Evolutionary conservation across 2,329 filamentous ascomycete genomes (phyloP), one percentile per base, ranked within the genome.

Genomic region (Monilinia laxa): DNA sequence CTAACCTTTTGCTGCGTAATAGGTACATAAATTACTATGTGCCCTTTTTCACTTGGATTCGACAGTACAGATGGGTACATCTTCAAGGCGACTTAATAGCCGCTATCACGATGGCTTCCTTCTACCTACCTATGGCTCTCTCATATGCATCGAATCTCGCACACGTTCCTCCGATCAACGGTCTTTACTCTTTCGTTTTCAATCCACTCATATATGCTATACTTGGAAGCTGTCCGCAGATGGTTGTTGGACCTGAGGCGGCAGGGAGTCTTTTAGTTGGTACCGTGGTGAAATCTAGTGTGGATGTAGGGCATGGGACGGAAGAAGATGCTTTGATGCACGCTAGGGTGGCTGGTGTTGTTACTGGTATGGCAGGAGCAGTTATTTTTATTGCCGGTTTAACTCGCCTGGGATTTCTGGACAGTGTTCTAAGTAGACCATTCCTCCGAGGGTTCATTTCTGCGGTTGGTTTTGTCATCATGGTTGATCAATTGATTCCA

Each of bases 91-190:
- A 99, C 78, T 80, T 98, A 23, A 82, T 96, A 18, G 90, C 94
- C 11, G 93, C 94, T 59, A 78, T 98, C 70, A 98, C 95, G n/a
- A 90, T 99, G 81, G 92, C 94, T n/a, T 97, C 93, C 35, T 95
- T 99, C 80, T 99, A 99, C 78, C 90, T 99, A 49, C 95, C 95
- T 62, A 97, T 99, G 93, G 90, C 93, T 0, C 85, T 99, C 18
- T 98, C 95, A 0, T 90, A 96, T 70, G 93, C 95, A 65, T 88
- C 92, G 52, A 98, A 98, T 75, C 87, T 99, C 53, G 93, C 90
- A 7, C 95, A 98, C 76, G 87, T 97, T 1, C 93, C 94, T 11
- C 90, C 95, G 0, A 93, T 98, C 74, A 94, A 97, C 75, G 95
- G 95, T 0, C 84, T 99, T 4, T 99, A 98, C 79, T 87, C 91